Evolutionary conservation across 192 early-diverging fungal genomes (phyloP).

Genomic region (Entomortierella lignicola): DNA sequence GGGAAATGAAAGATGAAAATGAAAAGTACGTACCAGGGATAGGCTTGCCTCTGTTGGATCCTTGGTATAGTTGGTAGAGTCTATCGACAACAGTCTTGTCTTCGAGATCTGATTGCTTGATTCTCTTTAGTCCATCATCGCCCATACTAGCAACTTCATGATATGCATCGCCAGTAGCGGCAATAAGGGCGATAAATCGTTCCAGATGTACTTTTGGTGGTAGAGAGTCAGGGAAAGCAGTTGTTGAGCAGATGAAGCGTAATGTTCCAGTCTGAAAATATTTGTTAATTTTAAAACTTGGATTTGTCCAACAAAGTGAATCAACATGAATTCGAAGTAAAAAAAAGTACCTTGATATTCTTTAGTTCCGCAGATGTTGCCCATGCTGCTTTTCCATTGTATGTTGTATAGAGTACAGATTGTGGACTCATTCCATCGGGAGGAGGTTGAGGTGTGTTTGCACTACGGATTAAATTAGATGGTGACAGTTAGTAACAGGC

Average conservation of each 20-base stretch:
- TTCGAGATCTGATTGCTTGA: constrained; percentile 78
- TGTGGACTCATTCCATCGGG: constrained; percentile 69
- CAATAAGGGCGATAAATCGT: constrained; percentile 69
- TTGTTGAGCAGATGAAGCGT: constrained; percentile 56
- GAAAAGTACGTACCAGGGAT: constrained; percentile 24
- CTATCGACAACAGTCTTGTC: constrained; percentile 54
- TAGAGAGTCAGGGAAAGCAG: constrained; percentile 56
- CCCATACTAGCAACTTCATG: constrained; percentile 75
- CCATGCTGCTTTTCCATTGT: constrained; percentile 83
- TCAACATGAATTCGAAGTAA: too few species aligned
- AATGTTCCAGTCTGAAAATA: constrained; percentile 55
- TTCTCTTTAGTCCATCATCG: constrained; percentile 83
- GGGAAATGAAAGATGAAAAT: too few species aligned
- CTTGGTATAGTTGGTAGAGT: constrained; percentile 74
- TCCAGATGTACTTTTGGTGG: constrained; percentile 59
- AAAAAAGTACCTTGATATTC: constrained; percentile 50
- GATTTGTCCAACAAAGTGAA: too few species aligned
- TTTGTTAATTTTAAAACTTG: too few species aligned
- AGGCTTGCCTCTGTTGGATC: constrained; percentile 50
- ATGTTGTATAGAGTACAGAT: constrained; percentile 71
- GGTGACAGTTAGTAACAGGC: not conserved
- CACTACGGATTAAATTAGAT: not conserved
- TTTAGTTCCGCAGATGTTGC: constrained; percentile 34
- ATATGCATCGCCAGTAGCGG: constrained; percentile 75
- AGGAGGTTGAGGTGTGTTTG: constrained; percentile 16